These are phyloP conservation scores for Trichomonascaceae sp. DNA, from an alignment of 1,139 yeast genomes.

Conservation along the genomic window DNA sequence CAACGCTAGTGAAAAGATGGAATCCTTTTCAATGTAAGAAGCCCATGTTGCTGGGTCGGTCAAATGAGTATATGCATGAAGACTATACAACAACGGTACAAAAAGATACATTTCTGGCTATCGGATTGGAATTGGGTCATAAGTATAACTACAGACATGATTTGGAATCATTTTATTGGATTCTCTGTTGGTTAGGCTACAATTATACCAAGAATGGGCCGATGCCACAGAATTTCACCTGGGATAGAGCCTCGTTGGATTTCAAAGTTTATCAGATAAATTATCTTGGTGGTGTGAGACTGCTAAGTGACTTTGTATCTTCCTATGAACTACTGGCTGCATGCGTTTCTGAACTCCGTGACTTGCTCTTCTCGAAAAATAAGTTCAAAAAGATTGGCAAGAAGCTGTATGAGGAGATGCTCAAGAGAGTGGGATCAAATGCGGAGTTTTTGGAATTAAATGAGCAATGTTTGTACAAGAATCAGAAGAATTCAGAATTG, in stretches of 20 bases:
- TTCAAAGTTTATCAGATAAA: not conserved
- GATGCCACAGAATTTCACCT: not conserved
- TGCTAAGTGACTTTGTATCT: not conserved
- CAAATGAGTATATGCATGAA: not conserved
- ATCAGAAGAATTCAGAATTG: not conserved
- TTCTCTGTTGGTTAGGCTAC: not conserved
- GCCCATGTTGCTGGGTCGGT: not conserved
- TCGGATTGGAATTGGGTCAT: not conserved
- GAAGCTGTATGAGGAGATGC: not conserved
- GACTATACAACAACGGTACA: not conserved
- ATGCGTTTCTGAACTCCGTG: not conserved
- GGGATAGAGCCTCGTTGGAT: not conserved
- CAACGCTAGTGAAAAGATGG: not conserved
- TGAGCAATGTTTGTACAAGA: not conserved
- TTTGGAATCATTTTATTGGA: not conserved
- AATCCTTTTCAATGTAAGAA: not conserved
- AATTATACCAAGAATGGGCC: too few species aligned
- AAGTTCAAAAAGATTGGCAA: not conserved
- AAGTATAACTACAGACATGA: not conserved
- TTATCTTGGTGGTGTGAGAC: not conserved
- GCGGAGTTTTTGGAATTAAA: not conserved
- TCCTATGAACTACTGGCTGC: not conserved
- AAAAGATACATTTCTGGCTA: not conserved
- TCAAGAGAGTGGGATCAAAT: not conserved
- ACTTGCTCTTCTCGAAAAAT: not conserved